Evolutionary conservation across 139 green algal species (phyloP).

Genomic region (Asterochloris erici): DNA sequence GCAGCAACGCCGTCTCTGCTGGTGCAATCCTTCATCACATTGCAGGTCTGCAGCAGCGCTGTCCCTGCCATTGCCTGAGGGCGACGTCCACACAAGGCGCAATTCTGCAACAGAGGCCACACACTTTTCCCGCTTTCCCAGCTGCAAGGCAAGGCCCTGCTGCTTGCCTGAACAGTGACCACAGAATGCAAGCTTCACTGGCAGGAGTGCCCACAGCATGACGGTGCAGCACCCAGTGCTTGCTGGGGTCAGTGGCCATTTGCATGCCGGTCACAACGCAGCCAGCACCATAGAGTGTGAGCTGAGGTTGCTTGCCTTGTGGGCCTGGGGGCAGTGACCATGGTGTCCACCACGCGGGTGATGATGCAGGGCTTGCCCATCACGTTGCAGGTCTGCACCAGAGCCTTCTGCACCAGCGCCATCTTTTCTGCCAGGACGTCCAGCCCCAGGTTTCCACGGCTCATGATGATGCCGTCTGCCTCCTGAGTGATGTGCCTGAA

Average conservation of each 20-base stretch:
- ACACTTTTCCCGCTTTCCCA: no score
- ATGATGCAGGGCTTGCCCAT: constrained; percentile 85
- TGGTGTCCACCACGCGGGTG: constrained; percentile 89
- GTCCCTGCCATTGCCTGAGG: no score
- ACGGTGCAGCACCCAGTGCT: background rate
- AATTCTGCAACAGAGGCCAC: no score
- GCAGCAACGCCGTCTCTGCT: no score
- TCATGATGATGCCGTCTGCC: constrained; percentile 86
- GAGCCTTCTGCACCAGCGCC: constrained; percentile 72
- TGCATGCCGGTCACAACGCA: constrained; percentile 80
- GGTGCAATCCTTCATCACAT: no score
- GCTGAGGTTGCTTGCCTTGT: constrained; percentile 48
- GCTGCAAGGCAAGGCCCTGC: no score
- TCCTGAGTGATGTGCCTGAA: constrained; percentile 72
- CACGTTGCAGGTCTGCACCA: constrained; percentile 72
- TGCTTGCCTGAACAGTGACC: no score
- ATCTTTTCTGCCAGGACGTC: constrained; percentile 89
- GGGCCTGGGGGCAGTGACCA: constrained; percentile 75
- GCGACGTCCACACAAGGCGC: no score
- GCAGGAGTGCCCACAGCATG: background rate
- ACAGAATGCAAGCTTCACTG: background rate
- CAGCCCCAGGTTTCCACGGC: constrained; percentile 83
- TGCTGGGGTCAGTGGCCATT: constrained; percentile 49
- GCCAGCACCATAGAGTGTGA: constrained; percentile 46
- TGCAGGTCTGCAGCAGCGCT: no score